Evolutionary conservation across 495 filamentous ascomycete species (phyloP).

Genomic region (Penicillium desertorum): DNA sequence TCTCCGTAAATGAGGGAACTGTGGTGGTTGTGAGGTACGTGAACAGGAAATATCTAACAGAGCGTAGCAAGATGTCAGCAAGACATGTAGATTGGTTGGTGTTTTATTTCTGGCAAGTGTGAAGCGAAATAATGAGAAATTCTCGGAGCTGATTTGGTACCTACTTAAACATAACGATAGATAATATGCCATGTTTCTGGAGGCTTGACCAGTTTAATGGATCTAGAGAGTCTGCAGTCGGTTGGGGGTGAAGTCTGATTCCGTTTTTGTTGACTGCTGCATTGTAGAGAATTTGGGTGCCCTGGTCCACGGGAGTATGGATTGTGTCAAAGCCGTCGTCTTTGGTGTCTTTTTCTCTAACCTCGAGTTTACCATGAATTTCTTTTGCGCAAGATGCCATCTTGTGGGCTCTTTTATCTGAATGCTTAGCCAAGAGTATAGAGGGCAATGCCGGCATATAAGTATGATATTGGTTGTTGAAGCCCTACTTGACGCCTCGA

Average conservation of each 20-base stretch:
- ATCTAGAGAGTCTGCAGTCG: conserved; percentile 55
- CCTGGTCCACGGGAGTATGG: conserved; percentile 8
- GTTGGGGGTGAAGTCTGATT: conserved; percentile 47
- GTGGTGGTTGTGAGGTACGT: conserved; percentile 65
- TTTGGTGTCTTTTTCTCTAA: background rate
- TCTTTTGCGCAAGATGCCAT: background rate
- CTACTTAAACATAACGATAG: conserved; percentile 59
- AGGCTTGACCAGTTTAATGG: conserved; percentile 56
- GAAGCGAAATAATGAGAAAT: background rate
- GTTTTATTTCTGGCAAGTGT: no score
- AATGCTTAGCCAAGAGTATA: no score
- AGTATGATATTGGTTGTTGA: background rate
- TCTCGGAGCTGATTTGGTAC: conserved; percentile 9
- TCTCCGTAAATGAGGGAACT: conserved; percentile 55
- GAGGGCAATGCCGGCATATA: background rate
- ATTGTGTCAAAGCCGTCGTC: background rate
- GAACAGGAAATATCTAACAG: conserved; percentile 58
- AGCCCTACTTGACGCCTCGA: background rate
- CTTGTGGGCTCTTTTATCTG: background rate
- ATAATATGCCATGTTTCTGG: conserved; percentile 53
- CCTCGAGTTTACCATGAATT: conserved; percentile 1
- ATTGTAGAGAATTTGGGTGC: conserved; percentile 16
- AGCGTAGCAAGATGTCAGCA: background rate
- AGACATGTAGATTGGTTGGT: background rate
- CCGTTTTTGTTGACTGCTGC: conserved; percentile 30